Evolutionary conservation across 2,329 filamentous ascomycete species (phyloP), one percentile per base, ranked within the genome.

Genomic region (Hypocreales sp.): DNA sequence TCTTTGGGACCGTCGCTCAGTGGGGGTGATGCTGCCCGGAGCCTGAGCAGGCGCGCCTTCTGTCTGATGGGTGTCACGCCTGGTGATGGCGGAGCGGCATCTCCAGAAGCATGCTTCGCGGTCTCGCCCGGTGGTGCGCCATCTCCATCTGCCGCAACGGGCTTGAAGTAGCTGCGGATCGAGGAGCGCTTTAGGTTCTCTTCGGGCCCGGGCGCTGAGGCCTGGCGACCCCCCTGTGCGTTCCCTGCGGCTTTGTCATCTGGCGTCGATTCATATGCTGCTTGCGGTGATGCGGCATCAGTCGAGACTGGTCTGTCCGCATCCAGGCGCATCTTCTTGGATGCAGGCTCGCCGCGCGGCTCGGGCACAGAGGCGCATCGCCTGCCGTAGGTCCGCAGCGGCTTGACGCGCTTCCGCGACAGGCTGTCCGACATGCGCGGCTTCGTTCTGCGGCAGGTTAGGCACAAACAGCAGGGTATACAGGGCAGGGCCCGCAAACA

Each of bases 141-240:
- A n/a, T n/a, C n/a, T n/a, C n/a, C n/a, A n/a, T n/a, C n/a, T n/a
- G n/a, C n/a, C 2, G 42, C 33, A 5, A 49, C n/a, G 3, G 48
- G 55, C 20, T 51, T 52, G 36, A 60, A 60, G 32, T 58, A 60
- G 29, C 37, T 50, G 25, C 59, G 34, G 5, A 60, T 60, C 0
- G 55, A 56, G 0, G 44, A 41, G 27, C 50, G 28, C 14, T 19
- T 28, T 14, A 18, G 9, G 25, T 8, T 15, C 11, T 15, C 17
- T 12, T 8, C 6, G 14, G 24, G 9, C 14, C 23, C 3, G 22
- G 29, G 5, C 24, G 16, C 6, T 26, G 29, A 3, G 27, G 20
- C 12, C 1, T 24, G 23, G 7, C 2, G 2, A 4, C 16, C 19
- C 13, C 7, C n/a, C 22, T 24, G 12, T 15, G 4, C 22, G 13